Conservation (phyloP, 2,329 filamentous ascomycete genomes). For the Didymosphaeria variabile region DNA sequence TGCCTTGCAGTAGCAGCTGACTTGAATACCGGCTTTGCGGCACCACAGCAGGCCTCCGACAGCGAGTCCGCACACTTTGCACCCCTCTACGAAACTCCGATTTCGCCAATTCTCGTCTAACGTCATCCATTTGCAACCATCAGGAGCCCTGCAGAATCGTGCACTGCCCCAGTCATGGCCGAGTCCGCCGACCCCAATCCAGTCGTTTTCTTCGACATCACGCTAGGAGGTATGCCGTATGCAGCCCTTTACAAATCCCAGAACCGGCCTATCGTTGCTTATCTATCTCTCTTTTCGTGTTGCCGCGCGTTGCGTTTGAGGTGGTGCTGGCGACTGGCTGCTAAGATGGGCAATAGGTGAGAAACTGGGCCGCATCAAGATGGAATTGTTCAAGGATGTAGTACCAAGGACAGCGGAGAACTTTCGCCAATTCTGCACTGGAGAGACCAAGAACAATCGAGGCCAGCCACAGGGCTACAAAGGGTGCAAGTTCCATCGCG, state of each 20-base stretch:
- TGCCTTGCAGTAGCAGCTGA: conserved; percentile 24
- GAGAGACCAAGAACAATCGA: conserved; percentile 81
- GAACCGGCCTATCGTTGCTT: background rate
- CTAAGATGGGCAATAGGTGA: conserved; percentile 43
- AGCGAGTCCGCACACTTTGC: conserved; percentile 17
- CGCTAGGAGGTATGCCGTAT: conserved; percentile 72
- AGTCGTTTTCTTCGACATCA: conserved; percentile 78
- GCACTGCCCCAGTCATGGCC: conserved; percentile 48
- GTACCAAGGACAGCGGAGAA: conserved; percentile 93
- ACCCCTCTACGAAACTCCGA: conserved; percentile 14
- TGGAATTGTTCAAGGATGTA: conserved; percentile 81
- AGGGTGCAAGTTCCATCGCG: conserved; percentile 60
- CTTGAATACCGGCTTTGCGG: conserved; percentile 19
- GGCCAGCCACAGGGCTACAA: conserved; percentile 93
- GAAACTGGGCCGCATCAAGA: conserved; percentile 49
- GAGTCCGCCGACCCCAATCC: conserved; percentile 53
- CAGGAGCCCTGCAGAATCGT: conserved; percentile 22
- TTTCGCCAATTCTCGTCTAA: conserved; percentile 24
- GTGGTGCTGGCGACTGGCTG: conserved; percentile 11
- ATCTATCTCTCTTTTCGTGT: conserved; percentile 24
- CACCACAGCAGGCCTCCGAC: conserved; percentile 19
- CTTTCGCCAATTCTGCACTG: conserved; percentile 96
- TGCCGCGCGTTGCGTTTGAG: conserved; percentile 22
- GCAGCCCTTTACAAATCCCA: conserved; percentile 30
- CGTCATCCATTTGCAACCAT: conserved; percentile 31